Conservation (phyloP, 1,284 basidiomycete genomes). For the Ustilago hordei region DNA sequence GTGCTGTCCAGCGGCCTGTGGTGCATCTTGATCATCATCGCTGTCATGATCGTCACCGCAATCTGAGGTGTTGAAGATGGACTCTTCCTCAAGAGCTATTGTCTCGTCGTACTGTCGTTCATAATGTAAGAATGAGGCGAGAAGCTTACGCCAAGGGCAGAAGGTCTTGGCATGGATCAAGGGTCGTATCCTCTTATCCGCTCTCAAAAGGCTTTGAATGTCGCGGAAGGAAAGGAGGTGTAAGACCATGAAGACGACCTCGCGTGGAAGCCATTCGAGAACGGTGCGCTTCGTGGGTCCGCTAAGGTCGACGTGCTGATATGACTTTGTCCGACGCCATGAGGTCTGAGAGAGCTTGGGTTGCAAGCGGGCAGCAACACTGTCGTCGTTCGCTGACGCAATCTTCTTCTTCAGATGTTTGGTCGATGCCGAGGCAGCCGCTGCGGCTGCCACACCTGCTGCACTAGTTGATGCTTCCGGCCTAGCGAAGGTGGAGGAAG, state of each 20-base stretch:
- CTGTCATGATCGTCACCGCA: constrained; percentile 10
- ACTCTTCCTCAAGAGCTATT: constrained; percentile 36
- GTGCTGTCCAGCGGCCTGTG: neutral
- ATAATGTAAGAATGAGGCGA: constrained; percentile 29
- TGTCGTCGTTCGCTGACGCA: constrained; percentile 38
- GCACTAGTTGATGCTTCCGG: constrained; percentile 21
- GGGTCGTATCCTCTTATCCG: constrained; percentile 53
- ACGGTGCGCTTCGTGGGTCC: constrained; percentile 51
- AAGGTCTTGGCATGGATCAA: constrained; percentile 50
- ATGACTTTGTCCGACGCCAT: constrained; percentile 44
- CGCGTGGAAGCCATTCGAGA: constrained; percentile 60
- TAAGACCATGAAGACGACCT: constrained; percentile 55
- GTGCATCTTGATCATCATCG: constrained; percentile 3
- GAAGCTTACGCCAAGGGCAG: constrained; percentile 57
- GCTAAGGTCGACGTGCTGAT: constrained; percentile 42
- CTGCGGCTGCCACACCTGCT: neutral
- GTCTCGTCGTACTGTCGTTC: constrained; percentile 46
- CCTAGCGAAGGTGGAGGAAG: constrained; percentile 18
- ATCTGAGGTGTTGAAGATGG: constrained; percentile 19
- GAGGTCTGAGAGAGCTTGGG: constrained; percentile 40
- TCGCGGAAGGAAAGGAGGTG: constrained; percentile 52
- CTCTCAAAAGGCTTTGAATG: constrained; percentile 42
- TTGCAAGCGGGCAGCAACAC: constrained; percentile 35
- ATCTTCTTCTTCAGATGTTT: constrained; percentile 33
- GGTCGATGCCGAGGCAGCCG: constrained; percentile 3